A percentile compares a stretch with the other conserved stretches of the same genome.
These are phyloP conservation scores for Phytophthora pistaciae DNA, from an alignment of 352 stramenopile species.

Conservation along the genomic window DNA sequence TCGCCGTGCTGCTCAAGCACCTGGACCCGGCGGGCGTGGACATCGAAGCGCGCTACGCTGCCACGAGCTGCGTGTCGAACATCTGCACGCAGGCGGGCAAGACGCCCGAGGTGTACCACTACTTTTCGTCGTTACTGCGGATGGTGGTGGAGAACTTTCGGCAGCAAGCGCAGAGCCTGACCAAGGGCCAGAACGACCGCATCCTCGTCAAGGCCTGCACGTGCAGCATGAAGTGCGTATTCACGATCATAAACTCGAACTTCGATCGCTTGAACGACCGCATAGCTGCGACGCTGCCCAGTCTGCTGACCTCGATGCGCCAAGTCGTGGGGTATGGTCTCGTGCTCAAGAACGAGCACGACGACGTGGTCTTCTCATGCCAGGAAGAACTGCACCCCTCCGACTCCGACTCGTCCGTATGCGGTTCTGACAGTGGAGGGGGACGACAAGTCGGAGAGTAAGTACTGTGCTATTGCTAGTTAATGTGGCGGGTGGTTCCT, in stretches of 20 bases:
- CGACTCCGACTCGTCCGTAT: constrained; percentile 82
- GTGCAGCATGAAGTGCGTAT: constrained; percentile 89
- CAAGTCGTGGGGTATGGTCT: constrained; percentile 81
- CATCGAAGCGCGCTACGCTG: constrained; percentile 86
- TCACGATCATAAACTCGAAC: constrained; percentile 81
- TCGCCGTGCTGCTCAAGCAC: constrained; percentile 75
- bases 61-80: constrained; percentile 86
- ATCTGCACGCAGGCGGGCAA: constrained; percentile 79
- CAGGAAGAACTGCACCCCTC: constrained; percentile 65
- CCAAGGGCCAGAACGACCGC: constrained; percentile 70
- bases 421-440: constrained; percentile 63
- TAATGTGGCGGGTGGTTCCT: not conserved
- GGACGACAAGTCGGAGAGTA: constrained; percentile 57
- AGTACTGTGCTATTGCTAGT: constrained; percentile 20
- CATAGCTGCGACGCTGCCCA: constrained; percentile 66
- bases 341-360: constrained; percentile 54
- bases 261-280: constrained; percentile 66
- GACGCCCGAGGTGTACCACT: constrained; percentile 72
- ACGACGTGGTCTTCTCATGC: constrained; percentile 64
- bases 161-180: constrained; percentile 76
- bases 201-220: constrained; percentile 88
- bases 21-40: constrained; percentile 83
- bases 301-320: constrained; percentile 79
- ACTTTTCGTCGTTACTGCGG: constrained; percentile 77
- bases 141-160: constrained; percentile 90